These are phyloP conservation scores for Gymnopilus junonius DNA, from an alignment of 768 basidiomycete species.

Conservation along the genomic window DNA sequence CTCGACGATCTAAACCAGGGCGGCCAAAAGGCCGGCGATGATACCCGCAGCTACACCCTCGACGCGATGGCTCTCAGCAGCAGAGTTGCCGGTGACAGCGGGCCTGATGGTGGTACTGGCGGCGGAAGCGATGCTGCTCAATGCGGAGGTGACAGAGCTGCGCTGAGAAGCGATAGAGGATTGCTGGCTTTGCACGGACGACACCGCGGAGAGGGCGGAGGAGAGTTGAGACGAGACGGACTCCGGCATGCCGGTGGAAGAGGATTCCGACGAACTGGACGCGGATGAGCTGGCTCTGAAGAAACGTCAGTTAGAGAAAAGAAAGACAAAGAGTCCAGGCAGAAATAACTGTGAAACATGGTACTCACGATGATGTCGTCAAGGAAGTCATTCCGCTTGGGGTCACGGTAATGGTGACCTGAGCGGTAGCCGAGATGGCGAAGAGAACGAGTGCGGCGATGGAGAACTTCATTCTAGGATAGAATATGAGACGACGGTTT, in stretches of 20 bases:
- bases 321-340: too few species aligned
- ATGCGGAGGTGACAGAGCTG: background rate
- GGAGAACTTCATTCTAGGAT: background rate
- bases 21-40: background rate
- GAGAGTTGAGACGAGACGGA: background rate
- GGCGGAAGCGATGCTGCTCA: background rate
- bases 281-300: background rate
- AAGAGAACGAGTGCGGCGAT: constrained; percentile 1
- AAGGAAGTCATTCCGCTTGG: background rate
- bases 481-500: too few species aligned
- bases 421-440: background rate
- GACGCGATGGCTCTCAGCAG: background rate
- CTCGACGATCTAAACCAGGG: background rate
- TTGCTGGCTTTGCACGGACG: background rate
- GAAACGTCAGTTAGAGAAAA: background rate
- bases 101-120: background rate
- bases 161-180: background rate
- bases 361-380: background rate
- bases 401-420: constrained; percentile 1
- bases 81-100: background rate
- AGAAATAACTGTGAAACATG: too few species aligned
- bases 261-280: background rate
- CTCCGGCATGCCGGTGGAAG: background rate
- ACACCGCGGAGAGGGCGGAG: background rate
- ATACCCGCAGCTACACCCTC: background rate